Evolutionary conservation across 176 grass and related monocot species (phyloP).

Genomic region (Dendrocalamus sinicus): DNA sequence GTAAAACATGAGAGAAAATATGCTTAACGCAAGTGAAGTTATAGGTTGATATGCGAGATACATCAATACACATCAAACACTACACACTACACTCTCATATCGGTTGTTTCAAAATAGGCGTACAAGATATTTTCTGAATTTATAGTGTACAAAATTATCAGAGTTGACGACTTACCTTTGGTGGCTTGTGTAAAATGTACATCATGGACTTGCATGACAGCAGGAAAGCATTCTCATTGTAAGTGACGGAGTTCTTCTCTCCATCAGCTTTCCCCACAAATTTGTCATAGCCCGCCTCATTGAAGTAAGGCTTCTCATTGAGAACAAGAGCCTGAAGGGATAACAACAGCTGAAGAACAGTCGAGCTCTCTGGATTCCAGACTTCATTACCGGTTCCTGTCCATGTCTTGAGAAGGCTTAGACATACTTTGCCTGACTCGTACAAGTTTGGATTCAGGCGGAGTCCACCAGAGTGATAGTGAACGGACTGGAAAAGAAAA

Average conservation of each 20-base stretch:
- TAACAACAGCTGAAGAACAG: conserved; percentile 84
- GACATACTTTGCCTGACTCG: conserved; percentile 95
- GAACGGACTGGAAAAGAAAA: conserved; percentile 62
- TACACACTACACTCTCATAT: conserved; percentile 4
- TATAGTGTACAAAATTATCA: neutral
- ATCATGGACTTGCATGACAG: conserved; percentile 91
- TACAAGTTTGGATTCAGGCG: conserved; percentile 94
- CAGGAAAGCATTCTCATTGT: conserved; percentile 96
- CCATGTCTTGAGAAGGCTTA: conserved; percentile 98
- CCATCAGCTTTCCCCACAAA: conserved; percentile 88
- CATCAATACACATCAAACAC: neutral
- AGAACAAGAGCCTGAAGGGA: conserved; percentile 98
- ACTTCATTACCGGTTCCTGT: conserved; percentile 80
- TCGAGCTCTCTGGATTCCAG: conserved; percentile 83
- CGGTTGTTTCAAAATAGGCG: neutral
- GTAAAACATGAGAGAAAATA: neutral
- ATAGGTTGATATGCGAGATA: neutral
- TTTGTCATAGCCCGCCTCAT: conserved; percentile 94
- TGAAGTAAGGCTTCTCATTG: conserved; percentile 98
- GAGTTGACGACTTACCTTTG: conserved; percentile 65
- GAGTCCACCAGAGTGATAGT: conserved; percentile 89
- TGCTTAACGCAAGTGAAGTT: neutral
- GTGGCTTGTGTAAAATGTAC: conserved; percentile 80
- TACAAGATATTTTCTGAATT: neutral
- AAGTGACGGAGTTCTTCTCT: conserved; percentile 94